phyloP scores from a whole-genome alignment of 306 rosid species.

The Chamaecrista fasciculata region DNA sequence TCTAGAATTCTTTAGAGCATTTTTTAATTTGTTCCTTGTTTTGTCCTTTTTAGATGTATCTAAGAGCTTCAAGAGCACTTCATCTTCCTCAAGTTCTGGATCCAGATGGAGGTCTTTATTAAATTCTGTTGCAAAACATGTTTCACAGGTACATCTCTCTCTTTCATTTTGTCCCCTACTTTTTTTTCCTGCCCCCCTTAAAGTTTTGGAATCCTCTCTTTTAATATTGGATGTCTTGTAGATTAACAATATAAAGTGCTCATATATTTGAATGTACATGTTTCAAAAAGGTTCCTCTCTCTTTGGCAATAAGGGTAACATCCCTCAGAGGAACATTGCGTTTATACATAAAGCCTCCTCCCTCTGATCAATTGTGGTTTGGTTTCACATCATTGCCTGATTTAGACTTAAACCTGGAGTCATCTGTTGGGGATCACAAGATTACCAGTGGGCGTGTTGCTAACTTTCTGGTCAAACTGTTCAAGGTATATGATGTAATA shows the following conservation, averaged over 20 bases:
- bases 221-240: slow-evolving; percentile 10
- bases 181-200: slow-evolving; percentile 15
- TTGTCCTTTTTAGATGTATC: slow-evolving; percentile 47
- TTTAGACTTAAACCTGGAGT: slow-evolving; percentile 73
- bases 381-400: slow-evolving; percentile 93
- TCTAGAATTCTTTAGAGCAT: slow-evolving; percentile 19
- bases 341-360: slow-evolving; percentile 95
- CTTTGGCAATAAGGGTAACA: slow-evolving; percentile 69
- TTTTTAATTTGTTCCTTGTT: slow-evolving; percentile 33
- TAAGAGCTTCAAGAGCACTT: slow-evolving; percentile 42
- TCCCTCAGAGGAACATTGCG: slow-evolving; percentile 84
- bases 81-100: slow-evolving; percentile 45
- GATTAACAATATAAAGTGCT: slow-evolving; percentile 6
- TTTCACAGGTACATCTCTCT: slow-evolving; percentile 69
- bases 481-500: slow-evolving; percentile 61
- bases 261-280: no score
- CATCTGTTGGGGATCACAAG: slow-evolving; percentile 80
- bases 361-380: slow-evolving; percentile 90
- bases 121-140: slow-evolving; percentile 78
- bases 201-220: not conserved
- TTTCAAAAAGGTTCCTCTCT: slow-evolving; percentile 74
- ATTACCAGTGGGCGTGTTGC: slow-evolving; percentile 64
- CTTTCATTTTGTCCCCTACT: not conserved
- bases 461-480: slow-evolving; percentile 53
- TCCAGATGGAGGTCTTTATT: slow-evolving; percentile 78